Conservation (phyloP, 345 rosid species). For the Eucalyptus albens region DNA sequence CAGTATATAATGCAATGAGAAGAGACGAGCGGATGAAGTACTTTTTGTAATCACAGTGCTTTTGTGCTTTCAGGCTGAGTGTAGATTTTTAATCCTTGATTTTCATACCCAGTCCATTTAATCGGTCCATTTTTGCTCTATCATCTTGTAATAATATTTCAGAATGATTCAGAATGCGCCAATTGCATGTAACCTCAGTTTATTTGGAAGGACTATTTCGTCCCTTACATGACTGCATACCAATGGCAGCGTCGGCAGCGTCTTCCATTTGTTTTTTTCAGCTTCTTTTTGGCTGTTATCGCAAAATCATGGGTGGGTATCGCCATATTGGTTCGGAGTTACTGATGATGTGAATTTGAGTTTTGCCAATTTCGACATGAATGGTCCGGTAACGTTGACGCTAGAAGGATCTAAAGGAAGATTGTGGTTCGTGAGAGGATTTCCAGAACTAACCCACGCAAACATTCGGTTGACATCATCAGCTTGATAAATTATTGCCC, state of each 20-base stretch:
- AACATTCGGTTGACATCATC: neutral
- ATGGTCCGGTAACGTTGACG: neutral
- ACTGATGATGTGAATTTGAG: neutral
- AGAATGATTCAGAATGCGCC: neutral
- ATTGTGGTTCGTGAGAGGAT: neutral
- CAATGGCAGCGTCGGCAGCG: neutral
- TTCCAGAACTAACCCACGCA: neutral
- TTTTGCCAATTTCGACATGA: neutral
- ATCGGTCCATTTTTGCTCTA: neutral
- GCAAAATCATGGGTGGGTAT: neutral
- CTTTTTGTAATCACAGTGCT: neutral
- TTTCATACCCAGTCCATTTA: neutral
- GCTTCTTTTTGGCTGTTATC: neutral
- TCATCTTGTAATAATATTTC: neutral
- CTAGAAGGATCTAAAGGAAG: neutral
- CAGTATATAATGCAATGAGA: slow-evolving; percentile 3
- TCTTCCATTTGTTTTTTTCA: neutral
- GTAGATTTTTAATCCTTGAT: neutral
- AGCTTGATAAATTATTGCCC: neutral
- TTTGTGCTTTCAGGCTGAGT: neutral
- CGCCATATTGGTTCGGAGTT: neutral
- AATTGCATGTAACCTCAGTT: neutral
- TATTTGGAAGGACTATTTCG: neutral
- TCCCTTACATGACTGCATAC: neutral
- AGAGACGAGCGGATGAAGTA: slow-evolving; percentile 3